These are phyloP conservation scores for Paramyrothecium sp. DNA, from an alignment of 2,329 filamentous ascomycete genomes.

Conservation along the genomic window DNA sequence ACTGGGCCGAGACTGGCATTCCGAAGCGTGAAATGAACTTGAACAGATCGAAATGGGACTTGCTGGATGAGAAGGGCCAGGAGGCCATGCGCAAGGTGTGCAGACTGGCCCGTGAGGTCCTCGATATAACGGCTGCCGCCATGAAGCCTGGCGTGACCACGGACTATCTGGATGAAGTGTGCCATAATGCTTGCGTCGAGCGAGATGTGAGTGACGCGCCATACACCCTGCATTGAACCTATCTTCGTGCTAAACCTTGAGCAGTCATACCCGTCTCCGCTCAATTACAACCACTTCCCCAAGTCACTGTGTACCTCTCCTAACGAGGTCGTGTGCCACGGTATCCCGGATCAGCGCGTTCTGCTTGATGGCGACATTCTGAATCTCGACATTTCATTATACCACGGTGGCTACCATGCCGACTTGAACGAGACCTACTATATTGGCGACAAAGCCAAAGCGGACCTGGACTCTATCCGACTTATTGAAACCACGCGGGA, in stretches of 20 bases:
- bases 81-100: constrained; percentile 94
- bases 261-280: constrained; percentile 88
- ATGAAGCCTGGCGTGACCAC: constrained; percentile 90
- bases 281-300: constrained; percentile 95
- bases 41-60: constrained; percentile 76
- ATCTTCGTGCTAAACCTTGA: too few relatives aligned
- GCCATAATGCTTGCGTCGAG: constrained; percentile 93
- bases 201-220: constrained; percentile 65
- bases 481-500: constrained; percentile 89
- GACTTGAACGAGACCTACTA: constrained; percentile 99
- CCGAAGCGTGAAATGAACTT: constrained; percentile 59
- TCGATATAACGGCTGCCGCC: constrained; percentile 85
- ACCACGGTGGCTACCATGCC: constrained; percentile 91
- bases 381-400: constrained; percentile 94
- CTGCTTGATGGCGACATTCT: constrained; percentile 92
- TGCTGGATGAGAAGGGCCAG: constrained; percentile 76
- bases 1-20: constrained; percentile 84
- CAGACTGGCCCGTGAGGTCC: constrained; percentile 79
- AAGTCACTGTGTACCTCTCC: constrained; percentile 96
- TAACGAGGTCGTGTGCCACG: constrained; percentile 98
- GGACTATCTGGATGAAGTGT: constrained; percentile 90
- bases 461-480: constrained; percentile 81
- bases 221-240: too few relatives aligned
- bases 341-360: constrained; percentile 87
- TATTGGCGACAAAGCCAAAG: constrained; percentile 81